Evolutionary conservation across 2,329 filamentous ascomycete species (phyloP), one percentile per base, ranked within the genome.

Genomic region (Pezicula carpinea): DNA sequence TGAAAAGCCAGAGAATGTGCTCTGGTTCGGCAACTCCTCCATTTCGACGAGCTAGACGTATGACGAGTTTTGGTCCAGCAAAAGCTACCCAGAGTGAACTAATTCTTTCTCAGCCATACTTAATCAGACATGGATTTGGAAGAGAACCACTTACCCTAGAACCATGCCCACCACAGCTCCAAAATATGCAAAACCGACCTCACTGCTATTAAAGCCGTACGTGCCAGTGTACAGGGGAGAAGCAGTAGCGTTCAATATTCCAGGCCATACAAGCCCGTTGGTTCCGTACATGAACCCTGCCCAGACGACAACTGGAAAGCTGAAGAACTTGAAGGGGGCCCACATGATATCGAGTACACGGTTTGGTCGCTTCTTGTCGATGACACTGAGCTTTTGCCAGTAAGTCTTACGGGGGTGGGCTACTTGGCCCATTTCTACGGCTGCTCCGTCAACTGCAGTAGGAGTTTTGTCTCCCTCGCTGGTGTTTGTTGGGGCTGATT

Each of bases 361-460:
- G 64, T 75, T 49, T 0, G 69, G 71, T 13, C 70, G 68, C 43
- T 66, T 61, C 46, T 66, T 67, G 54, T 69, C 66, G 31, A 60
- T 56, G 8, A 74, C 44, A 0, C 66, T 62, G 42, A 74, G 61
- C 46, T 72, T 75, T 44, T 71, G 66, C 34, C 62, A 44, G 45
- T 68, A 72, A 0, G 67, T 68, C 58, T 72, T 73, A 6, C 64
- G 59, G 2, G 62, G 62, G 53, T 63, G 66, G 1, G 52, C 40
- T 1, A 55, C 48, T 36, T 60, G 57, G 6, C 66, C 65, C 1
- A 51, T 38, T 46, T 69, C 65, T 5, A 47, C 18, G 3, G 31
- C 39, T 6, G 43, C 46, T 17, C 47, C 39, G 26, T 51, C 43
- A 3, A 33, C 17, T 21, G 33, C 41, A 3, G 29, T 23, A 22